A percentile compares a stretch with the other conserved stretches of the same genome.
phyloP scores from a whole-genome alignment of 345 rosid genomes.

The Salix caprea region DNA sequence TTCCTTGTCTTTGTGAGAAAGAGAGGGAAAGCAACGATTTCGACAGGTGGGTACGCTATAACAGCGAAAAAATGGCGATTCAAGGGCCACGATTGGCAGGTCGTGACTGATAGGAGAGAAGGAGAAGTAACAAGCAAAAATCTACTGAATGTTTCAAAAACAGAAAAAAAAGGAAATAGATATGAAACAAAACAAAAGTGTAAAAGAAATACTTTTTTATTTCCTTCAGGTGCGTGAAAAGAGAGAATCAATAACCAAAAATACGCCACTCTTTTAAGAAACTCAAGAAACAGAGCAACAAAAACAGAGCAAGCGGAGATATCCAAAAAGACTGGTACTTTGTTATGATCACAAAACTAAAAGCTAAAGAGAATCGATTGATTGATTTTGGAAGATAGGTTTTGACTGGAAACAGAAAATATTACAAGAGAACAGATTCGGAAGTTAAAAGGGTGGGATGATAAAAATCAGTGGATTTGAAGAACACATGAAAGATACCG shows the following conservation, averaged over 20 bases:
- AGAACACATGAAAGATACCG: neutral
- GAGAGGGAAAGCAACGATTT: constrained; percentile 17
- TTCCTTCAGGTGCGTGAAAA: neutral
- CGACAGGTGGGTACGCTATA: constrained; percentile 10
- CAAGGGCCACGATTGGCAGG: constrained; percentile 6
- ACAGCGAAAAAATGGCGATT: constrained; percentile 24
- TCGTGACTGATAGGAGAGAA: constrained; percentile 1
- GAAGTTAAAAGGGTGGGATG: neutral
- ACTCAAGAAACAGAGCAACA: neutral
- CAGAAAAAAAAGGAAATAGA: neutral
- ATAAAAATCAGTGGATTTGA: neutral
- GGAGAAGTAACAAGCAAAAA: neutral
- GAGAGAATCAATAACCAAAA: neutral
- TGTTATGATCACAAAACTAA: neutral
- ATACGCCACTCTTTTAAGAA: neutral
- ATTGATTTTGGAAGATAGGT: neutral
- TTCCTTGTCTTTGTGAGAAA: neutral
- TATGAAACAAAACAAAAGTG: neutral
- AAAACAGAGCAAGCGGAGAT: neutral
- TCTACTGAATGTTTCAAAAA: neutral
- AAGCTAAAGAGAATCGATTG: neutral
- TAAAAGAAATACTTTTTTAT: neutral
- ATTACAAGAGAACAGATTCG: neutral
- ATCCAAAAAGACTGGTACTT: neutral
- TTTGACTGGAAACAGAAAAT: neutral